Base-by-base conservation (phyloP, 257 asterid species). In the Solanum chiquidenum region DNA sequence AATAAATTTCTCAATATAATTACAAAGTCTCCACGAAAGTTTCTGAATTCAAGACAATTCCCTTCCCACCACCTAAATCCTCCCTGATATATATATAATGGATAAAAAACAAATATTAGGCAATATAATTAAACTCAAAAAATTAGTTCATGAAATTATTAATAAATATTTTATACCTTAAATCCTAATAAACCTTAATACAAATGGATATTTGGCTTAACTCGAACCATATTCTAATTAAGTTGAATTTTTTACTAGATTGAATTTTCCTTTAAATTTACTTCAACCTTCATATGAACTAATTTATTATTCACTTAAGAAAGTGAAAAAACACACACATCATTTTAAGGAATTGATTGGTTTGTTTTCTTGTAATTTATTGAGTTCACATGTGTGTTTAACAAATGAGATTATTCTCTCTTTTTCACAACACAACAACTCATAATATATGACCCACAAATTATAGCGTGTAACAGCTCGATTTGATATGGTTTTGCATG, bases 401-500 rank as follows among this genome's bases (percentile, higher is more conserved):
- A 87, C 76, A 88, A 87, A 86, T 79, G 84, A 75, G 69, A 86
- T 83, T 89, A 87, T 80, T 84, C 88, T 83, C 34, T 35, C 89
- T 86, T 89, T 35, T 91, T 74, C 91, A 87, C 89, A 87, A 60
- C 86, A 87, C 40, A 90, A 86, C 88, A 87, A 90, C 89, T 84
- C 90, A 86, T 87, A 87, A 68, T 74, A 49, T 29, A 87, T 85
- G 88, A 89, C 93, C 91, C 93, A 87, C 91, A 90, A 83, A 58
- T 68, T 86, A 84, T 69, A 73, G 91, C 90, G 89, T 86, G 60
- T 87, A 89, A 88, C 93, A 89, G 90, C 91, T 87, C 90, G 86
- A 88, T 90, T 88, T 83, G 91, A 80, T 88, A 84, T 89, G 89
- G 85, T 89, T 74, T 80, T 80, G 91, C 92, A 89, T 84, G 91